Percentiles rank a stretch among this genome's conserved stretches.
Evolutionary conservation across 192 early-diverging fungal genomes (phyloP).

Genomic region (Linnemannia elongata): DNA sequence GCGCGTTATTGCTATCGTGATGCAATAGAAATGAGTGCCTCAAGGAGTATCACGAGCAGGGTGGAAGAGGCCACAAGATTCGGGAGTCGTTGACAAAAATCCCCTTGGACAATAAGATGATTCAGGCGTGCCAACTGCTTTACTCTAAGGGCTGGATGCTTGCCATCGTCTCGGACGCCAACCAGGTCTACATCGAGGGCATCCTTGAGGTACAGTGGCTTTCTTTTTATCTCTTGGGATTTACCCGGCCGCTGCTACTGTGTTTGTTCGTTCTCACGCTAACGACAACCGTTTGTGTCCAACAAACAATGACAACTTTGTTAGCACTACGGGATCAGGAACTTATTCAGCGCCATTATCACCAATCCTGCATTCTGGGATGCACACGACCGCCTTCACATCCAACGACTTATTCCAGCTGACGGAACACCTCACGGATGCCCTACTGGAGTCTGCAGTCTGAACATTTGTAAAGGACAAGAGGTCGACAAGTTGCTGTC

Average conservation of each 20-base stretch:
- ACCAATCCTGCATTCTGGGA: conserved; percentile 50
- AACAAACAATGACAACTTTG: background rate
- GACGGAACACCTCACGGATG: conserved; percentile 64
- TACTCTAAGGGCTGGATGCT: conserved; percentile 29
- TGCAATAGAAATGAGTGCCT: conserved; percentile 38
- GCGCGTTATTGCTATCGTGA: background rate
- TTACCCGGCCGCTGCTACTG: background rate
- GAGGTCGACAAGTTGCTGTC: conserved; percentile 35
- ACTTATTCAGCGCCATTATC: conserved; percentile 38
- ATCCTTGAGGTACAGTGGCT: conserved; percentile 20
- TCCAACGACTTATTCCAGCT: conserved; percentile 42
- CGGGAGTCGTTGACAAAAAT: conserved; percentile 25
- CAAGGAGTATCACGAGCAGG: conserved; percentile 40
- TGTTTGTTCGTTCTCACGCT: too few species aligned
- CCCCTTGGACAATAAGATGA: conserved; percentile 45
- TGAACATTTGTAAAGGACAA: conserved; percentile 77
- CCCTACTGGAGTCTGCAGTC: conserved; percentile 60
- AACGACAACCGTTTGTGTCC: background rate
- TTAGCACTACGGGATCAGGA: conserved; percentile 40
- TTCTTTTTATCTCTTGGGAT: background rate
- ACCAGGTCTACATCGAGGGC: conserved; percentile 46
- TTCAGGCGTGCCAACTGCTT: conserved; percentile 31
- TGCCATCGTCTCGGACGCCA: conserved; percentile 48
- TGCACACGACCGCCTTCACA: conserved; percentile 32
- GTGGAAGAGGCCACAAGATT: conserved; percentile 18